Evolutionary conservation across 805 yeast genomes (phyloP), one percentile per base, ranked within the genome.

Genomic region (Candida manassasensis): DNA sequence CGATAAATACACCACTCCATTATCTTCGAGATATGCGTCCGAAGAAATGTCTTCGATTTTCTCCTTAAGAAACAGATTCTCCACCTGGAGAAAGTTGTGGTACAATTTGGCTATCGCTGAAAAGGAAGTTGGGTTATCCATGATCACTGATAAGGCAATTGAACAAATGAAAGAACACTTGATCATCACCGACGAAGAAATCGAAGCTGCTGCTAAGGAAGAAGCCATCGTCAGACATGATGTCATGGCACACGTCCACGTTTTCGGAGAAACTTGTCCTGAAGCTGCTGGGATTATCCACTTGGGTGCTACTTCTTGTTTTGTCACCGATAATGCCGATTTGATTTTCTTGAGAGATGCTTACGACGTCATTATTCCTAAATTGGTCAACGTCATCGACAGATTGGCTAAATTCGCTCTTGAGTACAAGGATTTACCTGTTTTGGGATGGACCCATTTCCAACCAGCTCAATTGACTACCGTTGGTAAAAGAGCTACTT

Each of bases 391-490:
- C 53, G 97, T 93, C 47, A 93, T 93, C 51, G 83, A 89, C 72
- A 78, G 96, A 63, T 72, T 93, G 59, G 65, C 87, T 41, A 69
- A 84, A 58, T 93, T 93, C 61, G 97, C 98, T 30, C 58, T 87
- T 45, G 79, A 84, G 61, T 78, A 90, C 73, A 93, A 93, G 69
- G 97, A 93, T 62, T 64, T 89, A 64, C 97, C 98, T 24, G 96
- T 89, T 29, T 75, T 93, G 47, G 98, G 98, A 22, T 93, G 97
- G 97, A 93, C 98, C 39, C 98, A 93, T 66, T 93, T 93, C 79
- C 98, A 93, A 71, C 98, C 98, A 11, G 98, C 98, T 36, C 98
- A 93, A 71, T 78, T 93, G 61, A 90, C 97, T 48, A 93, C 98
- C 21, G 95, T 93, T 44, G 98, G 98, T 61, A 93, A 93, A 73